Evolutionary conservation across 2,329 filamentous ascomycete species (phyloP).

Genomic region (Clonostachys rosea): DNA sequence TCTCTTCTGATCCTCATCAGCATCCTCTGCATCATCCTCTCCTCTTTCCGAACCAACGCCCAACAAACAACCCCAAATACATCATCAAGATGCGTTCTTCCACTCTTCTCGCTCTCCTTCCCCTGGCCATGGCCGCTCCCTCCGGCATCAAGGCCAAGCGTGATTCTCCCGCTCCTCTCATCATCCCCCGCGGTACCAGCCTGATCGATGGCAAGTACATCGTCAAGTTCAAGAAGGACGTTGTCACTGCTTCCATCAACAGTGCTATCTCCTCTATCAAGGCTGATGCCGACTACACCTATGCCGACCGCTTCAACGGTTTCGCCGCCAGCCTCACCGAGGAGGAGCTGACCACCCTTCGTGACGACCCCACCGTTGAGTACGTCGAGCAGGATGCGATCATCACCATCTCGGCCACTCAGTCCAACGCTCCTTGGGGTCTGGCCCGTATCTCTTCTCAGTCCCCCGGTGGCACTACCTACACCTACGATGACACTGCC

Average conservation of each 20-base stretch:
- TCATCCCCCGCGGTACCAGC: conserved; percentile 20
- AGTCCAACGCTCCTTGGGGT: conserved; percentile 32
- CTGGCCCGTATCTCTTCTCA: conserved; percentile 29
- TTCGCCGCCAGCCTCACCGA: conserved; percentile 17
- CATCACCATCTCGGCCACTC: conserved; percentile 46
- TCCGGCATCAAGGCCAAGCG: conserved; percentile 13
- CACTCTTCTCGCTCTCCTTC: conserved; percentile 23
- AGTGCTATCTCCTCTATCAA: conserved; percentile 16
- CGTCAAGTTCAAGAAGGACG: conserved; percentile 23
- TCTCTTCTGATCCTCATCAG: conserved; percentile 1
- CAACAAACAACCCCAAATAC: not conserved
- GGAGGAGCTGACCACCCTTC: conserved; percentile 15
- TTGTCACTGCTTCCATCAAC: conserved; percentile 11
- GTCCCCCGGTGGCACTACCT: conserved; percentile 15
- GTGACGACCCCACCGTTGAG: conserved; percentile 18
- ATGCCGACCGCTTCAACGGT: conserved; percentile 16
- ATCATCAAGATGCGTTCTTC: conserved; percentile 20
- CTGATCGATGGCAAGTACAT: conserved; percentile 29
- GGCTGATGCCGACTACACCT: conserved; percentile 23
- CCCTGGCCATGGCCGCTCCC: conserved; percentile 21
- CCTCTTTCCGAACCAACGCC: not conserved
- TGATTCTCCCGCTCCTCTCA: conserved; percentile 22
- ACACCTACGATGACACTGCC: conserved; percentile 28
- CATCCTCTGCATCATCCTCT: conserved; percentile 1
- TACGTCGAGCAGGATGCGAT: conserved; percentile 34